These are phyloP conservation scores for Populus tomentosa DNA, from an alignment of 441 rosid species.

Conservation along the genomic window DNA sequence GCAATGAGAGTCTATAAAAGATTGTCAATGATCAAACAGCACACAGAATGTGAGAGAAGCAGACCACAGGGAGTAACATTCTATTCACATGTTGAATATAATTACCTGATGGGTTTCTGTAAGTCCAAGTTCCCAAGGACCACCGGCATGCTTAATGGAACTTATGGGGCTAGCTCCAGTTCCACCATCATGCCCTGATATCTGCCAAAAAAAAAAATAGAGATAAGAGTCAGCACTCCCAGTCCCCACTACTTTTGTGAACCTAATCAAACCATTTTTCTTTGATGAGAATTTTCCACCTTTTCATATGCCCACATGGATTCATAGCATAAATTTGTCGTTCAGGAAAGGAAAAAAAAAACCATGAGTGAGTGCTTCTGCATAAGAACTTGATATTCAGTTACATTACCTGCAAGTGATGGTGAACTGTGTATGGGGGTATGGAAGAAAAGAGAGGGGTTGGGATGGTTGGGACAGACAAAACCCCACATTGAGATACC, in stretches of 20 bases:
- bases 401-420: background rate
- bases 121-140: constrained; percentile 99
- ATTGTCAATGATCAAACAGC: constrained; percentile 17
- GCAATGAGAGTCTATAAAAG: constrained; percentile 75
- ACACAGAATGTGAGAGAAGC: constrained; percentile 2
- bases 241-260: background rate
- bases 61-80: constrained; percentile 9
- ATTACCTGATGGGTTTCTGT: constrained; percentile 91
- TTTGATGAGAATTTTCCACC: background rate
- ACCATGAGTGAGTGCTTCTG: too few relatives aligned
- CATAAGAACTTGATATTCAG: too few relatives aligned
- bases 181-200: constrained; percentile 99
- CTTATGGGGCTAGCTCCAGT: constrained; percentile 99
- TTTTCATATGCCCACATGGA: background rate
- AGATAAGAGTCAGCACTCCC: background rate
- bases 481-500: too few relatives aligned
- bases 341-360: constrained; percentile 10
- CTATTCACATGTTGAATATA: constrained; percentile 16
- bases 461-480: background rate
- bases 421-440: background rate
- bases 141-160: constrained; percentile 99
- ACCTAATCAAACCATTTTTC: background rate
- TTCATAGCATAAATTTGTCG: background rate
- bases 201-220: constrained; percentile 44
- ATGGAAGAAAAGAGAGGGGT: background rate